Evolutionary conservation across 768 basidiomycete genomes (phyloP).

Genomic region (Leccinum aurantiacum): DNA sequence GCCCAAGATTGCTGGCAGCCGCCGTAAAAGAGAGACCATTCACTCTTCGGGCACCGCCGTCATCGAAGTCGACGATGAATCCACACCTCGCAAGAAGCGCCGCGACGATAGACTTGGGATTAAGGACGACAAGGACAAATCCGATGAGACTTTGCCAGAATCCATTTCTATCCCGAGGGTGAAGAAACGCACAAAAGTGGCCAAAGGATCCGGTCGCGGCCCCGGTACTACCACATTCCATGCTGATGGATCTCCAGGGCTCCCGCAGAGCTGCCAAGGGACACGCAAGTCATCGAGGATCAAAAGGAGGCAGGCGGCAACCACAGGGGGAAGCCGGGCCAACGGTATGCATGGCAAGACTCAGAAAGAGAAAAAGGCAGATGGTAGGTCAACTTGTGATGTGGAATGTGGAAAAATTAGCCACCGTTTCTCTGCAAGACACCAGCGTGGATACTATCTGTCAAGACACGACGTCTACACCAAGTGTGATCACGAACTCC

Average conservation of each 20-base stretch:
- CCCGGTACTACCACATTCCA: constrained; percentile 20
- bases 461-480: not conserved
- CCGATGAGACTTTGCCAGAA: not conserved
- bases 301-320: constrained; percentile 12
- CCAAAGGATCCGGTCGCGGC: constrained; percentile 33
- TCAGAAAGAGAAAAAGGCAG: constrained; percentile 8
- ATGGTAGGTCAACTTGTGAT: not conserved
- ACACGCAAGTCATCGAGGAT: constrained; percentile 21
- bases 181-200: constrained; percentile 37
- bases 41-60: constrained; percentile 3
- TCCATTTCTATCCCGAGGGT: constrained; percentile 10
- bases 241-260: constrained; percentile 35
- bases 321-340: constrained; percentile 9
- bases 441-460: not conserved
- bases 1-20: constrained; percentile 22
- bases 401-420: not conserved
- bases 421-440: not conserved
- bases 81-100: constrained; percentile 21
- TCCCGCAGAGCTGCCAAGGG: constrained; percentile 2
- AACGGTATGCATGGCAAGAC: constrained; percentile 30
- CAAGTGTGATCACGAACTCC: not conserved
- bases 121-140: constrained; percentile 1
- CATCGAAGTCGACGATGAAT: constrained; percentile 17
- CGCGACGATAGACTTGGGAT: constrained; percentile 8
- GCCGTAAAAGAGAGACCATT: constrained; percentile 27